Base-by-base conservation (phyloP, 2,329 filamentous ascomycete genomes). In the Colletotrichum kahawae region DNA sequence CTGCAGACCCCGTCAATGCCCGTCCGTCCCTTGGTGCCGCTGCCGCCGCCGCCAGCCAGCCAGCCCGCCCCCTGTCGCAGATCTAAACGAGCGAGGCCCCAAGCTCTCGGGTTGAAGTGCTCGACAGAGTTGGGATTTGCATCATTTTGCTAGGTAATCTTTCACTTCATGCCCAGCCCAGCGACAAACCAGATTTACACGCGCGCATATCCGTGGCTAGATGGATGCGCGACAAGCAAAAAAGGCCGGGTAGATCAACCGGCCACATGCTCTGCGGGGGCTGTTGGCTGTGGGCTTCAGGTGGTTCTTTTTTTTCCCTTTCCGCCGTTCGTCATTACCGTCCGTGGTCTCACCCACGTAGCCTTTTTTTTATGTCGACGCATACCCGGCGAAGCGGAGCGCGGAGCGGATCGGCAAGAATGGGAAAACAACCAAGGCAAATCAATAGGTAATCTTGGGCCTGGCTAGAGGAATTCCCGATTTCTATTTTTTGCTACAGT, bases 61-160 rank as follows among this genome's bases (percentile, higher is more conserved):
- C 57, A 29, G 27, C 29, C 29, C 57, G 29, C 57, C 38, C 72
- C 72, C 70, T n/a, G n/a, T 68, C 48, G 43, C 48, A 57, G 69
- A 75, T 75, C 73, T 57, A 33, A 67, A 62, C 57, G 56, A 73
- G 43, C 57, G 16, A 43, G 60, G 43, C 56, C 34, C 72, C 57
- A 63, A 75, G 48, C 63, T 67, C 69, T 68, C 73, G 73, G 73
- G 65, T 34, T 70, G 57, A 48, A 51, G 43, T 36, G 57, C 69
- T 67, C 8, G 64, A 70, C 68, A 62, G 16, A 66, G 33, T 68
- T 57, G 27, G 12, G 63, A 68, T 59, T 67, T 29, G 38, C 73
- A 72, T 75, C 73, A 59, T 64, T 56, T 59, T 21, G 43, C 43
- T 51, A 51, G 43, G 43, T 21, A 51, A 51, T 51, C n/a, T 51